Percentiles rank a stretch among this genome's conserved stretches.
phyloP scores from a whole-genome alignment of 805 yeast species.

The Suhomyces sp. region DNA sequence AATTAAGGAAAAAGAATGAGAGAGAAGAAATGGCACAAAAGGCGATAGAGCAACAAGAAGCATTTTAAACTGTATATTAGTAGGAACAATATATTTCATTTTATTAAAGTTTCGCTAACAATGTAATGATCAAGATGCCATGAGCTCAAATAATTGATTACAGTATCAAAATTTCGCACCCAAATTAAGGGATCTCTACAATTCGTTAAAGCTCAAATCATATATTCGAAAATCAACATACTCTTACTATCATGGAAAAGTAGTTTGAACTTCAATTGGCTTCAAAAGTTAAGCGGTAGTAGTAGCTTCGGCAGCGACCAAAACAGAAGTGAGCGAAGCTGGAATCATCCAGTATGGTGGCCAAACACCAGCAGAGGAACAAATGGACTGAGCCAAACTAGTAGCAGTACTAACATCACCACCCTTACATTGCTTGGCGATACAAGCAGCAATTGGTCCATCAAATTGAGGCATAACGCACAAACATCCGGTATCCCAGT shows the following conservation, averaged over 20 bases:
- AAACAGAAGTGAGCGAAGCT: constrained; percentile 22
- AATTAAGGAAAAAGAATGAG: constrained; percentile 45
- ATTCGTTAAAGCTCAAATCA: no score
- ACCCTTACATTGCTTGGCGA: constrained; percentile 26
- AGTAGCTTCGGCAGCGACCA: constrained; percentile 21
- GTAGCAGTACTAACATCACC: constrained; percentile 29
- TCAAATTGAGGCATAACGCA: constrained; percentile 41
- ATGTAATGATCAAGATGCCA: no score
- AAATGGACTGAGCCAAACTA: constrained; percentile 30
- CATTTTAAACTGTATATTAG: no score
- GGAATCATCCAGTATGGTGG: constrained; percentile 33
- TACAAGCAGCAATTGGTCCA: constrained; percentile 35
- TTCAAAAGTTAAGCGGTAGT: no score
- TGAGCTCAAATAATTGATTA: no score
- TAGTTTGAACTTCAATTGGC: no score
- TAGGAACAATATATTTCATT: no score
- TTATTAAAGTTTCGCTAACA: no score
- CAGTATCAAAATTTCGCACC: no score
- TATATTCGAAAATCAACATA: no score
- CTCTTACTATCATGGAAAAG: no score
- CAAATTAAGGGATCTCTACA: no score
- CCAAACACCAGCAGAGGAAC: constrained; percentile 36
- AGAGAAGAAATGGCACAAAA: constrained; percentile 30
- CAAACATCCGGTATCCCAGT: constrained; percentile 47
- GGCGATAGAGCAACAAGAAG: constrained; percentile 11